Percentiles rank a stretch among this genome's conserved stretches.
phyloP scores from a whole-genome alignment of 1,139 yeast species.

The Debaryomyces sp. region DNA sequence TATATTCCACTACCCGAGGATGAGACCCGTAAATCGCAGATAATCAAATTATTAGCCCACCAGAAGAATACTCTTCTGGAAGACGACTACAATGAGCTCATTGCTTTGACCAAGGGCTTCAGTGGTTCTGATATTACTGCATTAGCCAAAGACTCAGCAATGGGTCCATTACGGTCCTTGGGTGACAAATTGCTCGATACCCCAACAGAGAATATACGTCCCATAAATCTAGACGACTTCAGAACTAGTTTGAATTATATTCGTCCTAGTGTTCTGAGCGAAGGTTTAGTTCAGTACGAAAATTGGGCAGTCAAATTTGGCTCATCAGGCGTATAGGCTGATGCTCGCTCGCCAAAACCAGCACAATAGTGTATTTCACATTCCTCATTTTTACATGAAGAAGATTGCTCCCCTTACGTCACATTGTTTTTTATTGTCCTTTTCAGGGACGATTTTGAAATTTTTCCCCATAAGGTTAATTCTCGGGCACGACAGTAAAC shows the following conservation, averaged over 20 bases:
- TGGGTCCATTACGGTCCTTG: slow-evolving; percentile 92
- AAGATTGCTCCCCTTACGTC: slow-evolving; percentile 5
- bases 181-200: slow-evolving; percentile 88
- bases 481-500: background rate
- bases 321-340: slow-evolving; percentile 74
- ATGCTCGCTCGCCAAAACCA: slow-evolving; percentile 1
- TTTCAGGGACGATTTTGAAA: background rate
- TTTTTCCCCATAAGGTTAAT: background rate
- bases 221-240: slow-evolving; percentile 78
- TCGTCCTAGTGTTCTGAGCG: slow-evolving; percentile 88
- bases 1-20: slow-evolving; percentile 93
- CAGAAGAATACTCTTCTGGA: slow-evolving; percentile 76
- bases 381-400: background rate
- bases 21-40: slow-evolving; percentile 76
- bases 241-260: slow-evolving; percentile 76
- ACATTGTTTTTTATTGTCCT: background rate
- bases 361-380: background rate
- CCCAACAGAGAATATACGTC: slow-evolving; percentile 82
- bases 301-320: slow-evolving; percentile 93
- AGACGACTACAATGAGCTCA: slow-evolving; percentile 61
- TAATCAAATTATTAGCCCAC: slow-evolving; percentile 66
- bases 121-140: slow-evolving; percentile 96
- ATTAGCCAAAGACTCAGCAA: slow-evolving; percentile 95
- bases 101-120: slow-evolving; percentile 73
- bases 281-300: slow-evolving; percentile 76